These are phyloP conservation scores for Garcia nutans DNA, from an alignment of 345 rosid genomes.

Conservation along the genomic window DNA sequence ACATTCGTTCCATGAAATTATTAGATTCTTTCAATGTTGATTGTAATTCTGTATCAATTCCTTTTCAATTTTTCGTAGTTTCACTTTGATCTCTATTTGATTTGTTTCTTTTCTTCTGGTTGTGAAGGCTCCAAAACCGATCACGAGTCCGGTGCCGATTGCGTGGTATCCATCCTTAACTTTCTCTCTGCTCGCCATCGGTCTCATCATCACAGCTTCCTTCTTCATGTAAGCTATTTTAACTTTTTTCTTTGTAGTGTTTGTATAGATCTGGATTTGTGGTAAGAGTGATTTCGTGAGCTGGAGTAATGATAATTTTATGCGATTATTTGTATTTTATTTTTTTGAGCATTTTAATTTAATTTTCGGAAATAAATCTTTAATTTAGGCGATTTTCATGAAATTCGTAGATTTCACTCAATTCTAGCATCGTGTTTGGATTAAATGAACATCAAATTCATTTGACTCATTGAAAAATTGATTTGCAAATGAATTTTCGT, in stretches of 20 bases:
- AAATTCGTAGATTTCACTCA: not conserved
- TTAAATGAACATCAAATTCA: too few relatives aligned
- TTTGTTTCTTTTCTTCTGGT: not conserved
- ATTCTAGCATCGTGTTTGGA: too few relatives aligned
- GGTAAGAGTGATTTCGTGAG: not conserved
- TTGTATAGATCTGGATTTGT: not conserved
- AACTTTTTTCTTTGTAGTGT: not conserved
- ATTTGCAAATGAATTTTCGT: too few relatives aligned
- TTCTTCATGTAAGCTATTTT: slow-evolving; percentile 67
- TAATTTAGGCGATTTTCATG: not conserved
- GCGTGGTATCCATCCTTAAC: slow-evolving; percentile 66
- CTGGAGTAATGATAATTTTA: not conserved
- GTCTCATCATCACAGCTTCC: slow-evolving; percentile 70
- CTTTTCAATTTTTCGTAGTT: not conserved
- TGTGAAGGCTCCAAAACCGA: slow-evolving; percentile 62
- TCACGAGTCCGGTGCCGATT: slow-evolving; percentile 73
- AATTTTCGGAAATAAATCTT: too few relatives aligned
- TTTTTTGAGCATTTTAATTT: too few relatives aligned
- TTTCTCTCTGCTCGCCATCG: slow-evolving; percentile 57
- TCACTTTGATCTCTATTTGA: not conserved
- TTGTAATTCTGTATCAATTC: too few relatives aligned
- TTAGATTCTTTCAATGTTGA: too few relatives aligned
- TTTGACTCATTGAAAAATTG: too few relatives aligned
- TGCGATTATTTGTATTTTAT: not conserved
- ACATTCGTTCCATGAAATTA: too few relatives aligned